A percentile compares a stretch with the other conserved stretches of the same genome.
These are phyloP conservation scores for Coffea eugenioides DNA, from an alignment of 257 asterid genomes.

Conservation along the genomic window DNA sequence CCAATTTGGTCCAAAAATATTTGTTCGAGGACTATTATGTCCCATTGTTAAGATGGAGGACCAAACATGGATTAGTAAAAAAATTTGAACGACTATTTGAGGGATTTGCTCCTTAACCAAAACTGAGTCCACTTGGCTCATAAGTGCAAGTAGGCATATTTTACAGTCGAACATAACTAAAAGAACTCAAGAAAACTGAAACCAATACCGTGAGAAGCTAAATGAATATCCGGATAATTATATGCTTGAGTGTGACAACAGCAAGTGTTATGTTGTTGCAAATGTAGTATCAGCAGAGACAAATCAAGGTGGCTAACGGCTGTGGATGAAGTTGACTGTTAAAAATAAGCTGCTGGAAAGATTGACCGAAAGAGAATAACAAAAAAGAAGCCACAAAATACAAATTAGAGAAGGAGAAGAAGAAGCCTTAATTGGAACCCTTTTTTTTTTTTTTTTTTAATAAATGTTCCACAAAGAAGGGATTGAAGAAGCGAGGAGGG, in stretches of 20 bases:
- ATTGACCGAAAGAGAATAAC: neutral
- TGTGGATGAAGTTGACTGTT: conserved; percentile 27
- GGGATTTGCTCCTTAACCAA: too few species aligned
- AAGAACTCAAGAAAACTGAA: neutral
- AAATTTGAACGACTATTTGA: too few species aligned
- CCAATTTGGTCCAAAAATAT: too few species aligned
- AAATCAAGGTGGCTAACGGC: conserved; percentile 4
- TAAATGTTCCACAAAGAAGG: too few species aligned
- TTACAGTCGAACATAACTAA: neutral
- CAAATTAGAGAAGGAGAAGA: neutral
- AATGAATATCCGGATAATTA: neutral
- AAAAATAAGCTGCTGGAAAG: conserved; percentile 29
- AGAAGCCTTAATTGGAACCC: neutral
- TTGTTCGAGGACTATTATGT: too few species aligned
- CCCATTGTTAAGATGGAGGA: too few species aligned
- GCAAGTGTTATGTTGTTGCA: too few species aligned
- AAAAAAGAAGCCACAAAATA: neutral
- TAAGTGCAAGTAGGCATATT: too few species aligned
- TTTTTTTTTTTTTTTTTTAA: too few species aligned
- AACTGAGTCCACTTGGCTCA: too few species aligned
- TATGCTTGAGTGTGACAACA: conserved; percentile 13
- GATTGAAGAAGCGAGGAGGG: too few species aligned
- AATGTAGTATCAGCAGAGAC: neutral
- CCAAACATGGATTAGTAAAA: too few species aligned
- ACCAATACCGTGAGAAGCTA: neutral